These are phyloP conservation scores for Candida caryicola DNA, from an alignment of 805 yeast genomes.

Conservation along the genomic window DNA sequence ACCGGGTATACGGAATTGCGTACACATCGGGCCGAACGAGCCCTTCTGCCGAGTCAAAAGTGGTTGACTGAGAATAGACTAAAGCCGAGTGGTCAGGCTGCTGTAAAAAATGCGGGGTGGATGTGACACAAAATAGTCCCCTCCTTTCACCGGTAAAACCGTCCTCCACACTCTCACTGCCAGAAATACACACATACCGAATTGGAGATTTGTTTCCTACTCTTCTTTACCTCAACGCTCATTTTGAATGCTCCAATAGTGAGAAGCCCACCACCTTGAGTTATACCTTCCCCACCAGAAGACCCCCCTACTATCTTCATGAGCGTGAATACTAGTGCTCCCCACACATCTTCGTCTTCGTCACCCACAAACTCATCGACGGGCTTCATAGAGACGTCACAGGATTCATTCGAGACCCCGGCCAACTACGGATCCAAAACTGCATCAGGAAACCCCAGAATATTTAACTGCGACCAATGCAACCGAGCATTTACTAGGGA, in stretches of 20 bases:
- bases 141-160: constrained; percentile 5
- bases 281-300: too few species aligned
- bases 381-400: not conserved
- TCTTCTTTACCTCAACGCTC: too few species aligned
- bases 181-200: not conserved
- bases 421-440: constrained; percentile 41
- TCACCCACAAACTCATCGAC: too few species aligned
- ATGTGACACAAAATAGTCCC: constrained; percentile 11
- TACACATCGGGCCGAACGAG: too few species aligned
- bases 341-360: not conserved
- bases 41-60: too few species aligned
- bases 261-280: too few species aligned
- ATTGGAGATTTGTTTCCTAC: too few species aligned
- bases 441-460: constrained; percentile 42
- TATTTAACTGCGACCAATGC: constrained; percentile 40
- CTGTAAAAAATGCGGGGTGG: constrained; percentile 10
- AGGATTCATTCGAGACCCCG: not conserved
- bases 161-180: not conserved
- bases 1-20: too few species aligned
- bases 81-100: not conserved
- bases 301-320: too few species aligned
- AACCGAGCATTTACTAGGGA: constrained; percentile 46
- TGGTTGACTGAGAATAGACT: not conserved
- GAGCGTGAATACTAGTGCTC: not conserved
- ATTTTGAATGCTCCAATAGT: too few species aligned